A percentile compares a stretch with the other conserved stretches of the same genome.
Evolutionary conservation across 306 rosid genomes (phyloP).

Genomic region (Vigna radiata): DNA sequence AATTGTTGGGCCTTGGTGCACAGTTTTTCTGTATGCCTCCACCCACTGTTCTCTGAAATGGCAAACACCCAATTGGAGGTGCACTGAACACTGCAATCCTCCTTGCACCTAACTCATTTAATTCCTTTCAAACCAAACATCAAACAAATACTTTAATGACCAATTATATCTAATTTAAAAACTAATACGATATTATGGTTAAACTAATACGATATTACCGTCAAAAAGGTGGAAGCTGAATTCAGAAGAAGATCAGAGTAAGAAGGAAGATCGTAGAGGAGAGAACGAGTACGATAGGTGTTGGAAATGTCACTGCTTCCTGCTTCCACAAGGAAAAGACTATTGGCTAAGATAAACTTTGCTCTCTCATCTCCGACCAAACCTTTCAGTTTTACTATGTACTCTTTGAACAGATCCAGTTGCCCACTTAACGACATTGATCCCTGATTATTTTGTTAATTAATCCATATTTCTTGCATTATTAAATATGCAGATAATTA

Average conservation of each 20-base stretch:
- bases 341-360: slow-evolving; percentile 58
- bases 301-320: slow-evolving; percentile 84
- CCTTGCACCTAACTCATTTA: slow-evolving; percentile 62
- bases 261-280: slow-evolving; percentile 58
- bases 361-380: slow-evolving; percentile 56
- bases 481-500: no score
- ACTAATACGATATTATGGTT: no score
- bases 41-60: slow-evolving; percentile 68
- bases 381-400: slow-evolving; percentile 51
- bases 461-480: no score
- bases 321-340: slow-evolving; percentile 57
- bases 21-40: slow-evolving; percentile 62
- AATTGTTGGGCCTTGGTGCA: slow-evolving; percentile 52
- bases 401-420: slow-evolving; percentile 60
- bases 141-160: not conserved
- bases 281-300: slow-evolving; percentile 56
- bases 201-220: slow-evolving; percentile 34
- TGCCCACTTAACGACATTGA: slow-evolving; percentile 52
- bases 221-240: slow-evolving; percentile 52
- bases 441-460: slow-evolving; percentile 33
- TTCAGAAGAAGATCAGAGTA: slow-evolving; percentile 59
- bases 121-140: slow-evolving; percentile 38
- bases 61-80: slow-evolving; percentile 76
- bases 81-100: slow-evolving; percentile 64
- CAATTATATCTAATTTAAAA: no score